These are phyloP conservation scores for Candida sojae DNA, from an alignment of 1,139 yeast genomes.

Conservation along the genomic window DNA sequence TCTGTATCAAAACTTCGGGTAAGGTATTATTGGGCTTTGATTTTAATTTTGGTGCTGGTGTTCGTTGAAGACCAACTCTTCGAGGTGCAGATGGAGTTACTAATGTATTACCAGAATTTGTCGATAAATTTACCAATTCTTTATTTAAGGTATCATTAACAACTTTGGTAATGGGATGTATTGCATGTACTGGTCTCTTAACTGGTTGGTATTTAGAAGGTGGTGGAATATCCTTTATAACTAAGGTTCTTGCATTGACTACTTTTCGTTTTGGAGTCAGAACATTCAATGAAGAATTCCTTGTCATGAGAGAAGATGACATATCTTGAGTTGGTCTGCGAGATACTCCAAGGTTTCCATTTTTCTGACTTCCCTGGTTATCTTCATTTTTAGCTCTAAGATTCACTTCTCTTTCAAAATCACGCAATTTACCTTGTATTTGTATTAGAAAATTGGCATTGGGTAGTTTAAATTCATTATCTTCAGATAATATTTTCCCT, in stretches of 20 bases:
- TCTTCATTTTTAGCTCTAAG: background rate
- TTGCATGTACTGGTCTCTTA: background rate
- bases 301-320: background rate
- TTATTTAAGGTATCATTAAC: background rate
- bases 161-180: background rate
- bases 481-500: conserved; percentile 12
- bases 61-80: background rate
- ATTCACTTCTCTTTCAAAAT: conserved; percentile 17
- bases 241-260: background rate
- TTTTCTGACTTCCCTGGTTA: background rate
- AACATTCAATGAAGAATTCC: background rate
- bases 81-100: background rate
- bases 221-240: background rate
- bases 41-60: background rate
- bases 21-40: background rate
- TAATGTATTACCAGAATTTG: no score
- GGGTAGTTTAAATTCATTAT: conserved; percentile 19
- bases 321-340: background rate
- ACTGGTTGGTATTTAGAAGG: background rate
- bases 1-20: no score
- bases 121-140: no score
- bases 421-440: conserved; percentile 16
- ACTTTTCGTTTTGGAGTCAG: background rate
- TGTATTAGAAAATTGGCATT: conserved; percentile 17
- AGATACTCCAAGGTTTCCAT: background rate